Evolutionary conservation across 768 basidiomycete genomes (phyloP).

Genomic region (Naganishia onofrii): DNA sequence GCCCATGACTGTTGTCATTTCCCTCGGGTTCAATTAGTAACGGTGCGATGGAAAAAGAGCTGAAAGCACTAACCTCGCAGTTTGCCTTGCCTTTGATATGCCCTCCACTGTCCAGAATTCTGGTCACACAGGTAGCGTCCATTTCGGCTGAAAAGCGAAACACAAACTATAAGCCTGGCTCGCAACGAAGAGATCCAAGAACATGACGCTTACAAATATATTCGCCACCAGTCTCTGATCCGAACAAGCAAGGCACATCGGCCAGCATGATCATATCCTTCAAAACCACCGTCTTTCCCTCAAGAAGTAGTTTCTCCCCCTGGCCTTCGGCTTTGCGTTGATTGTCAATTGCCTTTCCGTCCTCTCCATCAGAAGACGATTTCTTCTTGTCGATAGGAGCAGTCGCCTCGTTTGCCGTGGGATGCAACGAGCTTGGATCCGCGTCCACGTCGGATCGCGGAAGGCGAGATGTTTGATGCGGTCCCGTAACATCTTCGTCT

Average conservation of each 20-base stretch:
- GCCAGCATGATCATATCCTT: constrained; percentile 56
- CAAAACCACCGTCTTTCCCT: constrained; percentile 54
- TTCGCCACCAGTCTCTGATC: constrained; percentile 53
- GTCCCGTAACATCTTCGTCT: constrained; percentile 4
- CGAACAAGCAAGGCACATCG: constrained; percentile 55
- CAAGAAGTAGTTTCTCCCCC: constrained; percentile 40
- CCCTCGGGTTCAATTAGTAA: not conserved
- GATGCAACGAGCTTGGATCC: constrained; percentile 7
- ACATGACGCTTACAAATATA: constrained; percentile 41
- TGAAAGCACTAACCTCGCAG: constrained; percentile 47
- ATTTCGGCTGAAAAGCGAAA: constrained; percentile 34
- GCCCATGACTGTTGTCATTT: constrained; percentile 45
- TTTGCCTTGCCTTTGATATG: constrained; percentile 54
- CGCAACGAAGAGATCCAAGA: constrained; percentile 10
- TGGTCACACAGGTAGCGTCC: constrained; percentile 57
- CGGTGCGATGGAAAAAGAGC: too few species aligned
- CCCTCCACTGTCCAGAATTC: constrained; percentile 56
- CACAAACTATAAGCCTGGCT: not conserved
- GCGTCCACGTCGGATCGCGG: constrained; percentile 10
- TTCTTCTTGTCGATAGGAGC: constrained; percentile 17
- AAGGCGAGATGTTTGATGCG: constrained; percentile 5
- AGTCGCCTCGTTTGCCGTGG: constrained; percentile 13
- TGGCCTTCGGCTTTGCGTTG: constrained; percentile 18
- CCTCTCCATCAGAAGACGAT: not conserved
- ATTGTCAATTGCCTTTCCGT: constrained; percentile 4